These are phyloP conservation scores for Pseudonitzschia multiseries DNA, from an alignment of 108 stramenopile species.

Conservation along the genomic window DNA sequence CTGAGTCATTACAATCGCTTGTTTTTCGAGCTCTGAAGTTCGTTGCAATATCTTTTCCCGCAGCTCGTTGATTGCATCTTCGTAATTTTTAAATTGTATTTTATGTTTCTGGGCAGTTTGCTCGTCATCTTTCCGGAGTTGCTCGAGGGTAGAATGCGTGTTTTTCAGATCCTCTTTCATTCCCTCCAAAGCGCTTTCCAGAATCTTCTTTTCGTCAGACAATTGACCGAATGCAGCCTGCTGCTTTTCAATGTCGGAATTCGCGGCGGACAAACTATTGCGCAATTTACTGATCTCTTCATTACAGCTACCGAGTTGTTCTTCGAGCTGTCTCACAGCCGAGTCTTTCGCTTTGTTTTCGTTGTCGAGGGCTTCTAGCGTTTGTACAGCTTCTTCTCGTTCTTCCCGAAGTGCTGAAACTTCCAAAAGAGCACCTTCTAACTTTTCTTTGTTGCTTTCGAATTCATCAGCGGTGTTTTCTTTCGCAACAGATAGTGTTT, in stretches of 20 bases:
- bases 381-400: conserved; percentile 1
- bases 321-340: neutral
- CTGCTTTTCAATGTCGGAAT: conserved; percentile 8
- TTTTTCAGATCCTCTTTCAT: neutral
- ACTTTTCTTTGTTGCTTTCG: neutral
- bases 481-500: neutral
- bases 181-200: neutral
- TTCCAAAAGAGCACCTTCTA: neutral
- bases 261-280: neutral
- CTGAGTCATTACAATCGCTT: neutral
- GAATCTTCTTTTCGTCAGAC: neutral
- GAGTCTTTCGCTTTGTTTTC: neutral
- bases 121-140: conserved; percentile 6
- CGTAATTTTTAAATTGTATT: neutral
- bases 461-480: neutral
- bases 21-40: conserved; percentile 5
- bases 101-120: neutral
- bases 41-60: neutral
- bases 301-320: neutral
- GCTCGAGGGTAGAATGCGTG: neutral
- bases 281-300: neutral
- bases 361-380: neutral
- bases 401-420: conserved; percentile 2
- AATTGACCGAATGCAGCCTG: neutral
- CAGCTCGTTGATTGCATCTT: neutral